These are phyloP conservation scores for Dictyophora rubrovolvata DNA, from an alignment of 768 basidiomycete species.

Conservation along the genomic window DNA sequence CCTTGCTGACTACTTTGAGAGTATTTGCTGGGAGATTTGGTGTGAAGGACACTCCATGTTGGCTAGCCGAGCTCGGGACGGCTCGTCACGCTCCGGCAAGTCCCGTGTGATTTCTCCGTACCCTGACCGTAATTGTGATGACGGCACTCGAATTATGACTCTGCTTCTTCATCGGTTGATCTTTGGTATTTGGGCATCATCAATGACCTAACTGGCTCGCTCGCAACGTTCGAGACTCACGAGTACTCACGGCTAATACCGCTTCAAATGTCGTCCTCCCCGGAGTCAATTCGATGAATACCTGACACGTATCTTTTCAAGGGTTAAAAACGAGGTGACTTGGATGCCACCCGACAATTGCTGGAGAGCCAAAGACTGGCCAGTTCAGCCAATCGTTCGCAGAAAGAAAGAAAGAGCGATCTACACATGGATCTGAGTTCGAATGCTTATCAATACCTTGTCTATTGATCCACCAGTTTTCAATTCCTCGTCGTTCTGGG, in stretches of 20 bases:
- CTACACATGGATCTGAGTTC: too few relatives aligned
- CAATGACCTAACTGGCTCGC: too few relatives aligned
- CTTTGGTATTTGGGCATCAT: neutral
- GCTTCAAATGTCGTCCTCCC: too few relatives aligned
- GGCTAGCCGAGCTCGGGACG: neutral
- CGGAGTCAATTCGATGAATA: too few relatives aligned
- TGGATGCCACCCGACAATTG: too few relatives aligned
- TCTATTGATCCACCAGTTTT: constrained; percentile 53
- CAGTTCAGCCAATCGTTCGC: too few relatives aligned
- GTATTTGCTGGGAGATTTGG: neutral
- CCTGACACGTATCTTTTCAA: too few relatives aligned
- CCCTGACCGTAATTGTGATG: neutral
- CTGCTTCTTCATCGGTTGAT: neutral
- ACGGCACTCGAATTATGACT: neutral
- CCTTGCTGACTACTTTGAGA: neutral
- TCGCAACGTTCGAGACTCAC: too few relatives aligned
- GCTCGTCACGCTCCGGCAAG: neutral
- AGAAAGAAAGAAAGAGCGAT: too few relatives aligned
- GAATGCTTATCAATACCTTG: constrained; percentile 36
- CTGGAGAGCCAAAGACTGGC: too few relatives aligned
- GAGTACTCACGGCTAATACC: too few relatives aligned
- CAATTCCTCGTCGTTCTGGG: constrained; percentile 78
- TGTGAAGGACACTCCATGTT: neutral
- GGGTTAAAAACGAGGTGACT: too few relatives aligned
- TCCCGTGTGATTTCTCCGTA: neutral